Evolutionary conservation across 345 rosid genomes (phyloP), one percentile per base, ranked within the genome.

Genomic region (Eucalyptus albens): DNA sequence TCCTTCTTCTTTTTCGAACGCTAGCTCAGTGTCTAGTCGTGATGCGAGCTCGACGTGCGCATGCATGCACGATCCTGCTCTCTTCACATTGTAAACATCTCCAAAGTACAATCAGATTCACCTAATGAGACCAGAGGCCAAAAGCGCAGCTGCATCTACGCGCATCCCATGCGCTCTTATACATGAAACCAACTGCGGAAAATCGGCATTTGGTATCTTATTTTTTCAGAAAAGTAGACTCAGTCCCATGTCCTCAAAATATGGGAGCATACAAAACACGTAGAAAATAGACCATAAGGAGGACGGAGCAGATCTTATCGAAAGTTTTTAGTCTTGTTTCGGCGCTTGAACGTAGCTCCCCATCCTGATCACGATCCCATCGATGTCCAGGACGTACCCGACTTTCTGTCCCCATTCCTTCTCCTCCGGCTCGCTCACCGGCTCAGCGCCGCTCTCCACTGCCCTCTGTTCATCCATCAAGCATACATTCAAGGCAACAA

Each of bases 331-430:
- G 77, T 87, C 92, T 59, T 93, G 90, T 60, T 92, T 93, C 11
- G 93, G 88, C 4, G 95, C 90, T 53, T 91, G 89, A 13, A 95
- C 99, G 87, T 91, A 87, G 92, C 96, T 95, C 24, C 99, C 98
- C 88, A 97, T 90, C 69, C 97, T 93, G 67, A 95, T 94, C 15
- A 94, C 95, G 40, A 92, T 94, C 13, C 99, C 99, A 81, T 97
- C 94, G 17, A 94, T 87, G 88, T 97, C 98, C 31, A 97, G 96
- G 77, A 96, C 98, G 89, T 97, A 96, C 12, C 98, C 99, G 6
- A 96, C 98, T 89, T 90, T 96, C 93, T 97, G 99, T 8, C 97
- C 97, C 99, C 99, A 97, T 87, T 97, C 96, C 89, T 95, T 96
- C 86, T 95, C 91, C 93, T 94, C 97, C 1, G 97, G 99, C 89